Conservation (phyloP, 345 rosid species). For the Salix caprea region DNA sequence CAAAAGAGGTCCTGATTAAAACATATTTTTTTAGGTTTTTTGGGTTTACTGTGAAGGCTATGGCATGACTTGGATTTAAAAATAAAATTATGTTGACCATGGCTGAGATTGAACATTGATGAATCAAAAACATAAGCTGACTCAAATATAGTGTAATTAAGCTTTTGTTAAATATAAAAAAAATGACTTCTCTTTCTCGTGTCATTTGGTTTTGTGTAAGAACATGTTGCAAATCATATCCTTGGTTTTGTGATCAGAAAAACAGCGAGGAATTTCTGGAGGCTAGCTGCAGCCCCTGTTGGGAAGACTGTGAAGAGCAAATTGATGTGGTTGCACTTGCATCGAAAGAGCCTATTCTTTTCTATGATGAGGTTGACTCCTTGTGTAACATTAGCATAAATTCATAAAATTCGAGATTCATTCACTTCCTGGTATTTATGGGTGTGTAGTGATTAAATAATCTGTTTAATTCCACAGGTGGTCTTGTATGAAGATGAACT, state of each 20-base stretch:
- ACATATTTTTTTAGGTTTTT: neutral
- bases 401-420: neutral
- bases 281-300: constrained; percentile 35
- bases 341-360: constrained; percentile 90
- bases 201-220: neutral
- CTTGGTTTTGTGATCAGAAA: constrained; percentile 30
- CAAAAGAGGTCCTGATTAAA: neutral
- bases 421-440: neutral
- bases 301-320: constrained; percentile 80
- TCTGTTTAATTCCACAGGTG: constrained; percentile 47
- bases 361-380: constrained; percentile 77
- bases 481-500: constrained; percentile 95
- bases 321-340: constrained; percentile 74
- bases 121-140: neutral
- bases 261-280: constrained; percentile 22
- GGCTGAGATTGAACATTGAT: neutral
- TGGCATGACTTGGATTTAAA: neutral
- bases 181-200: neutral
- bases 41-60: neutral
- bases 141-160: neutral
- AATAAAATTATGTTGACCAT: neutral
- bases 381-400: neutral
- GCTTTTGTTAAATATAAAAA: neutral
- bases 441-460: constrained; percentile 10
- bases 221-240: neutral